phyloP scores from a whole-genome alignment of 352 stramenopile genomes.

The Thraustochytrium sp. region DNA sequence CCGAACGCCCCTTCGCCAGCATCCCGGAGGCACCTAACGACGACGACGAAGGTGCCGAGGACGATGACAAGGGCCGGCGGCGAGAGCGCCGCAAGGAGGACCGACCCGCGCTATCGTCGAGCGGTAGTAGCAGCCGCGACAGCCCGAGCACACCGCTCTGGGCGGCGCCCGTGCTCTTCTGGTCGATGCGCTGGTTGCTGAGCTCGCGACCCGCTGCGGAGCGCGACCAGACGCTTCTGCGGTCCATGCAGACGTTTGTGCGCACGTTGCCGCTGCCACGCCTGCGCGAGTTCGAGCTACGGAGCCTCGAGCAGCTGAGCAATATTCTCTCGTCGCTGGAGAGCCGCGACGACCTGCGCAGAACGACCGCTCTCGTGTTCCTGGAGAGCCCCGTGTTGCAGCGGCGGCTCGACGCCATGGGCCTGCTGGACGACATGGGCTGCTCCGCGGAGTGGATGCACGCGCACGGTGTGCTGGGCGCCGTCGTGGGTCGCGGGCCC shows the following conservation, averaged over 20 bases:
- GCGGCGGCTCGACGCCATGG: not conserved
- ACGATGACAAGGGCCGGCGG: no score
- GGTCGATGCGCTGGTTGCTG: not conserved
- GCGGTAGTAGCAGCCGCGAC: no score
- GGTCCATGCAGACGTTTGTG: not conserved
- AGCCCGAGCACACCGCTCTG: no score
- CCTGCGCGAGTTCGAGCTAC: not conserved
- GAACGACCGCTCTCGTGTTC: not conserved
- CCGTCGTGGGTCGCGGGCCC: not conserved
- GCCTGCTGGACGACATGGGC: conserved; percentile 7
- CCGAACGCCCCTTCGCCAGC: no score
- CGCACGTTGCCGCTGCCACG: not conserved
- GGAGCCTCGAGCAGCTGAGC: not conserved
- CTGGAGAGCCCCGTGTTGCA: not conserved
- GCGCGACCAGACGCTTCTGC: not conserved
- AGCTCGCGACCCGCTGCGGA: not conserved
- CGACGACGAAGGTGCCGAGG: no score
- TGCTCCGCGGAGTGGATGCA: not conserved
- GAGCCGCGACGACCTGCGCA: not conserved
- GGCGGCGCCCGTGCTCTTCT: no score
- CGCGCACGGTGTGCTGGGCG: not conserved
- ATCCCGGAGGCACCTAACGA: no score
- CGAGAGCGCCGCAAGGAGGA: no score
- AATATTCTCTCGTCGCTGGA: not conserved
- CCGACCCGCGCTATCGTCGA: no score